phyloP scores from a whole-genome alignment of 176 grass and related monocot species.

The Musa acuminata region DNA sequence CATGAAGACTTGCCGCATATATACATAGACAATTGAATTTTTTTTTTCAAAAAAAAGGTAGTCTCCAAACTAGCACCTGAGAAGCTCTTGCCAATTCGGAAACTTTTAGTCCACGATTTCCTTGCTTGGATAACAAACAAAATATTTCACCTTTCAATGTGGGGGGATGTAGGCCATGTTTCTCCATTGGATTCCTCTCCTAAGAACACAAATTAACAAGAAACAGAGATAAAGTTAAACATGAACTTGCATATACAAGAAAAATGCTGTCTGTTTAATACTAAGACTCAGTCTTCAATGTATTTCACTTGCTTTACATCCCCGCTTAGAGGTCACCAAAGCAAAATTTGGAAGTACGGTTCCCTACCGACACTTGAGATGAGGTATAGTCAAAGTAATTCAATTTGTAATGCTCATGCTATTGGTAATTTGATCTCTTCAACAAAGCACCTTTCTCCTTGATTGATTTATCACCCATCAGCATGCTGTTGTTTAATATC shows the following conservation, averaged over 20 bases:
- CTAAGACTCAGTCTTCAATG: no score
- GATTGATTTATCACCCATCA: no score
- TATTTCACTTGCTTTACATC: no score
- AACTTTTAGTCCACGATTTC: constrained; percentile 63
- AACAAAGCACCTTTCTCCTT: no score
- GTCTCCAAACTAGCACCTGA: constrained; percentile 34
- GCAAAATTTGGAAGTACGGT: no score
- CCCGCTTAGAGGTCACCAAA: no score
- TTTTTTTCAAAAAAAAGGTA: no score
- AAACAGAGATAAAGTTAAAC: neutral
- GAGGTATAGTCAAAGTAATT: no score
- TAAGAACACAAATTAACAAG: constrained; percentile 17
- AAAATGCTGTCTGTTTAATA: neutral
- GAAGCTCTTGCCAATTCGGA: constrained; percentile 57
- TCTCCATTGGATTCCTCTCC: constrained; percentile 92
- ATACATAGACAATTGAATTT: constrained; percentile 11
- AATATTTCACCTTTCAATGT: constrained; percentile 95
- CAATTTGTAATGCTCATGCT: no score
- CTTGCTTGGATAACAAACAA: constrained; percentile 72
- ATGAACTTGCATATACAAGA: neutral
- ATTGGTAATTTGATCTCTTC: no score
- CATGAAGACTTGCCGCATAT: neutral
- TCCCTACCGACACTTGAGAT: no score
- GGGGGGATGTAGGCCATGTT: constrained; percentile 60
- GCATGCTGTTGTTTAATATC: no score